phyloP scores from a whole-genome alignment of 83 land plant species.

The Larix sibirica region DNA sequence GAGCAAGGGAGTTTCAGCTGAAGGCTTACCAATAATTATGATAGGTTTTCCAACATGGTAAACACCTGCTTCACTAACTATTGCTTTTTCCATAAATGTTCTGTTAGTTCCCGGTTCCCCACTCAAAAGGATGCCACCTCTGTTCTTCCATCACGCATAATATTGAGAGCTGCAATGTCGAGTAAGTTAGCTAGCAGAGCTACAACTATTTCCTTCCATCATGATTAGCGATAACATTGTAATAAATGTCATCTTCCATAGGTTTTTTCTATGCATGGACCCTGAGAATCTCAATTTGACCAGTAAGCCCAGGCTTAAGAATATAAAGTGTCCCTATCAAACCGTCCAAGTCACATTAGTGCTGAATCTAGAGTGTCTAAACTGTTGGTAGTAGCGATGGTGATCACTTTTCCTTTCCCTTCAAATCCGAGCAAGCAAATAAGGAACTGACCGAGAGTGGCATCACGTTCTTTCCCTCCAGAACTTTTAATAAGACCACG shows the following conservation, averaged over 20 bases:
- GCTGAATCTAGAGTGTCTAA: constrained; percentile 96
- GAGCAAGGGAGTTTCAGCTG: constrained; percentile 63
- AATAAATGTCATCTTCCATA: constrained; percentile 95
- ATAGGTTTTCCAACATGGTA: constrained; percentile 47
- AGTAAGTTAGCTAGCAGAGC: constrained; percentile 92
- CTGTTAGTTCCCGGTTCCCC: no score
- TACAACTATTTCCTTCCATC: constrained; percentile 92
- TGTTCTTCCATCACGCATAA: constrained; percentile 83
- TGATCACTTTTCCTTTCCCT: constrained; percentile 94
- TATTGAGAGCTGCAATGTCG: constrained; percentile 82
- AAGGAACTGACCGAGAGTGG: constrained; percentile 98
- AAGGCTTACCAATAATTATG: constrained; percentile 74
- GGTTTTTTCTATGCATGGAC: constrained; percentile 95
- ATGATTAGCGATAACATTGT: constrained; percentile 67
- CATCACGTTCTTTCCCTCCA: constrained; percentile 99
- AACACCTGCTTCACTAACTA: no score
- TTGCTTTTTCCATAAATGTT: no score
- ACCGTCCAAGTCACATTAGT: constrained; percentile 95
- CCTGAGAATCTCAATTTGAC: constrained; percentile 90
- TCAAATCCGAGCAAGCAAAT: constrained; percentile 99
- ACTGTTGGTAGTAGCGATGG: constrained; percentile 98
- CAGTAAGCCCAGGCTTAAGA: constrained; percentile 82
- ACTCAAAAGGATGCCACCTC: constrained; percentile 50
- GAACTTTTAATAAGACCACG: constrained; percentile 93
- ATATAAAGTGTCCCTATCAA: constrained; percentile 90